Base-by-base conservation (phyloP, 805 yeast species). In the Hanseniaspora thailandica region DNA sequence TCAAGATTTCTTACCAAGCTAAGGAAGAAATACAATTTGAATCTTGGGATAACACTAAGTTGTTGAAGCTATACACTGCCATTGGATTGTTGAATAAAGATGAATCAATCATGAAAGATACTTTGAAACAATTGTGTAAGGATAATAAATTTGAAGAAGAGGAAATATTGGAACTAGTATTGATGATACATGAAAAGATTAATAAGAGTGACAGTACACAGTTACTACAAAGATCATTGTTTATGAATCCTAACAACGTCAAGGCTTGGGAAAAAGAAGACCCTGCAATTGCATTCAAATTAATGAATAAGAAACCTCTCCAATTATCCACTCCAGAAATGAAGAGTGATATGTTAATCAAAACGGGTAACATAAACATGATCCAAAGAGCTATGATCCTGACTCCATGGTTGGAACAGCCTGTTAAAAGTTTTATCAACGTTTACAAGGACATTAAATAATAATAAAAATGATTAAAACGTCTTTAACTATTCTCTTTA, bases 1-100 rank as follows among this genome's bases (percentile, higher is more conserved):
- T 93, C 0, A 95, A 88, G 62, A 83, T 89, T 0, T 70, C 93
- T 47, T 84, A 82, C 69, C 86, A 86, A 2, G 77, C 77, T 54
- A 84, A 80, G n/a, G 76, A 80, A 0, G 79, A 76, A n/a, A 34
- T 50, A 17, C 31, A 43, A 12, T 50, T 50, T 50, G 54, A 50
- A 25, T 12, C 25, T 4, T 50, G 54, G 54, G 36, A 50, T 20
- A 26, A 43, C 17, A 6, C 47, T 26, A 43, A 41, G 44, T 22
- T 50, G 13, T 20, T 50, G 31, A 50, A 50, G 19, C 12, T 50
- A 5, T 50, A 43, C 17, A 44, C 44, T 12, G 55, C 55, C 4
- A 88, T 94, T 0, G 79, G 90, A 22, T 73, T 86, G 0, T 72
- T 93, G 2, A 70, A 81, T 9, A 84, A 86, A 48, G 71, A 79